phyloP scores from a whole-genome alignment of 2,329 filamentous ascomycete genomes.

The Aspergillus terreus region DNA sequence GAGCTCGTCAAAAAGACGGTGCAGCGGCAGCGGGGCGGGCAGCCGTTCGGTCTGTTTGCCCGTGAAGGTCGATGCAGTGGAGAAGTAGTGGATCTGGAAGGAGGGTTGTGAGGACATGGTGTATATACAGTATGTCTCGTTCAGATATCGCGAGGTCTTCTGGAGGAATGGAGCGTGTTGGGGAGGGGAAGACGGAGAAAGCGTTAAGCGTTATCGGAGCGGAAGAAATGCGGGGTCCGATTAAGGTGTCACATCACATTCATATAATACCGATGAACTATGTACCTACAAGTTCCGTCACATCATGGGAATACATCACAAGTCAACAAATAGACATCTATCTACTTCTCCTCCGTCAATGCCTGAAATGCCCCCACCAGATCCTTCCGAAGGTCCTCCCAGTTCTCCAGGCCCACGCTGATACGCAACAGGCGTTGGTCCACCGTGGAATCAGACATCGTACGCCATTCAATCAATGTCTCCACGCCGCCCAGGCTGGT shows the following conservation, averaged over 20 bases:
- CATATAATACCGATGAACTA: no score
- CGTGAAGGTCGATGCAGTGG: conserved; percentile 40
- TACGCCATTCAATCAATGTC: conserved; percentile 93
- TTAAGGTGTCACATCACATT: no score
- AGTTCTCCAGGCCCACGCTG: conserved; percentile 81
- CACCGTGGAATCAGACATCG: conserved; percentile 75
- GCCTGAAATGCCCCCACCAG: conserved; percentile 63
- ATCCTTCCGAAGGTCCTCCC: conserved; percentile 79
- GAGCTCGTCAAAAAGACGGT: conserved; percentile 34
- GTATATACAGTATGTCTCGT: no score
- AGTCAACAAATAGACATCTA: neutral
- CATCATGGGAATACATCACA: neutral
- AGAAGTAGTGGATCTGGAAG: conserved; percentile 47
- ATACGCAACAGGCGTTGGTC: conserved; percentile 72
- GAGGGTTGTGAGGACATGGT: conserved; percentile 1
- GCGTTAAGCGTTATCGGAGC: neutral
- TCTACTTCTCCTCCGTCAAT: conserved; percentile 33
- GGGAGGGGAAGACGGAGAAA: neutral
- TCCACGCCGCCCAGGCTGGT: conserved; percentile 93
- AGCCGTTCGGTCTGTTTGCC: conserved; percentile 37
- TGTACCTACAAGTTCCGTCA: neutral
- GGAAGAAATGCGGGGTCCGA: neutral
- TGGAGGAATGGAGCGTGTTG: neutral
- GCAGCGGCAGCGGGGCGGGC: conserved; percentile 39
- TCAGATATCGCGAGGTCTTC: neutral